A percentile compares a stretch with the other conserved stretches of the same genome.
Evolutionary conservation across 2,329 filamentous ascomycete genomes (phyloP).

Genomic region (Aspergillus costaricaensis): DNA sequence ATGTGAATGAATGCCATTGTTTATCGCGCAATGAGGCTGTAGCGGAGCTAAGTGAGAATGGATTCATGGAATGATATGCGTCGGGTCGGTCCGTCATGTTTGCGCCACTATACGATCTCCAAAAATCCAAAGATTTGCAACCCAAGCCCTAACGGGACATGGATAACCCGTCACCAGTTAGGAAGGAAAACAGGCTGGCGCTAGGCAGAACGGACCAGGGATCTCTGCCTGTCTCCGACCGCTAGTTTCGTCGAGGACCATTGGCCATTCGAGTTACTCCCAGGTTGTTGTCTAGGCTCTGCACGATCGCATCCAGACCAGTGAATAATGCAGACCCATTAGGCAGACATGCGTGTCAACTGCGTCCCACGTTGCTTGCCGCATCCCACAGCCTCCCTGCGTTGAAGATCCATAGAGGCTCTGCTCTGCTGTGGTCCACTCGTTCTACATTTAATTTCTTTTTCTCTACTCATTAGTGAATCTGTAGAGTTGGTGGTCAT

Average conservation of each 20-base stretch:
- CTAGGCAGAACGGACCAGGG: neutral
- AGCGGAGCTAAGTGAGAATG: neutral
- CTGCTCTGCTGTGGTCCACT: neutral
- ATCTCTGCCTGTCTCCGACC: neutral
- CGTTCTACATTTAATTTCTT: too few species aligned
- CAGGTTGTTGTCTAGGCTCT: too few species aligned
- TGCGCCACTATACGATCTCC: neutral
- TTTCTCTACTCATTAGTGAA: too few species aligned
- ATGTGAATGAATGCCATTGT: neutral
- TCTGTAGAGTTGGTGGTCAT: too few species aligned
- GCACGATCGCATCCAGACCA: neutral
- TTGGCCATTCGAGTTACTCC: too few species aligned
- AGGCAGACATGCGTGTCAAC: conserved; percentile 1
- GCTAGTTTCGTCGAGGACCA: neutral
- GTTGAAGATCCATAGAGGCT: neutral
- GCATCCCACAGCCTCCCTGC: neutral
- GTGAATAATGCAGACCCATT: neutral
- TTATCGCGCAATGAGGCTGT: neutral
- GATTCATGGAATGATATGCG: neutral
- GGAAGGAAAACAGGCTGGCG: too few species aligned
- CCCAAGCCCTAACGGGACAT: too few species aligned
- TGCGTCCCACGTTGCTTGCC: neutral
- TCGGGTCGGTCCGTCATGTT: conserved; percentile 1
- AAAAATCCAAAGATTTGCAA: neutral
- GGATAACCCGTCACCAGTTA: too few species aligned